These are phyloP conservation scores for Oryza australiensis DNA, from an alignment of 176 grass and related monocot species.

Conservation along the genomic window DNA sequence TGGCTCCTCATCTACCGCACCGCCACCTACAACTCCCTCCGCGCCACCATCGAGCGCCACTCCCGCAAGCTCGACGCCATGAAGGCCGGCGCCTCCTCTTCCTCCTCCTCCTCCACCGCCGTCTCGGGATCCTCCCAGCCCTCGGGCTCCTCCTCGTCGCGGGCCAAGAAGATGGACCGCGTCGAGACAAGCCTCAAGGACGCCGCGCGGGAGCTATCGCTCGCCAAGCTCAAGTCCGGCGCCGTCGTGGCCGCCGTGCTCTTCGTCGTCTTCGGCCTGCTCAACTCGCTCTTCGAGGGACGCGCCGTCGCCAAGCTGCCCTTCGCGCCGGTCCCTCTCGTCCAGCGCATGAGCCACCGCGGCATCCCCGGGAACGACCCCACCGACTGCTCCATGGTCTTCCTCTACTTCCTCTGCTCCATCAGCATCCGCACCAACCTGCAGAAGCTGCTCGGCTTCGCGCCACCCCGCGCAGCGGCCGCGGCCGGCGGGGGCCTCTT, in stretches of 20 bases:
- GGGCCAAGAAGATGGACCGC: conserved; percentile 94
- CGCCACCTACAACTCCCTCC: conserved; percentile 91
- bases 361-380: conserved; percentile 76
- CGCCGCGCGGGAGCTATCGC: conserved; percentile 84
- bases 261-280: conserved; percentile 91
- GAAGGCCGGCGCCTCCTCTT: conserved; percentile 48
- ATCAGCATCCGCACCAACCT: conserved; percentile 98
- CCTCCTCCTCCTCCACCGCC: conserved; percentile 12
- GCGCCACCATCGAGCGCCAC: conserved; percentile 85
- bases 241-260: conserved; percentile 87
- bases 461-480: conserved; percentile 69
- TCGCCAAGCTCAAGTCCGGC: conserved; percentile 97
- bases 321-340: conserved; percentile 70
- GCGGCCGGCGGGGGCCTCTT: conserved; percentile 69
- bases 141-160: conserved; percentile 42
- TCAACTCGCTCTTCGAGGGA: conserved; percentile 97
- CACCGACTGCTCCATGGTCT: conserved; percentile 98
- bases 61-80: conserved; percentile 93
- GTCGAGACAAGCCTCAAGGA: conserved; percentile 96
- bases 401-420: conserved; percentile 99
- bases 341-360: conserved; percentile 97
- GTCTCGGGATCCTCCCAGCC: conserved; percentile 19
- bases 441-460: conserved; percentile 89
- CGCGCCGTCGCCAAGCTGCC: conserved; percentile 83
- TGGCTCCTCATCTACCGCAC: conserved; percentile 99